Base-by-base conservation (phyloP, 2,329 filamentous ascomycete genomes). In the Ustulina deusta region DNA sequence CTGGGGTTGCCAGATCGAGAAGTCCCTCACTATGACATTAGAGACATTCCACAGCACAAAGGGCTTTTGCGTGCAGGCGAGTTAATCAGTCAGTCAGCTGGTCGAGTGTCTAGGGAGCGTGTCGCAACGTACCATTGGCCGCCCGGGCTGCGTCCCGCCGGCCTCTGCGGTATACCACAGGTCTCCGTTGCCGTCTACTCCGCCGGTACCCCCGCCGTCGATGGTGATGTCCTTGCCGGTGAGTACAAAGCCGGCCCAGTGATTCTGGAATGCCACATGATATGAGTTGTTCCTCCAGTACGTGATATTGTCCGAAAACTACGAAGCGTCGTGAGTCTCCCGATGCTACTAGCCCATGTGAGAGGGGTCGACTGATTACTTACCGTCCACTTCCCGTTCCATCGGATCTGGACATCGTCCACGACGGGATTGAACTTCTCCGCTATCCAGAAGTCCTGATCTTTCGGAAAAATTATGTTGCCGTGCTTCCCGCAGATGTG, bases 31-130 rank as follows among this genome's bases (percentile, higher is more conserved):
- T 3, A 78, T 77, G 2, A 87, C 85, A 61, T 87, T 81, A n/a
- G 81, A 83, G 2, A 85, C 83, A 69, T 87, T 88, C 86, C 85
- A 88, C 60, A 86, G 82, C 3, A 87, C 84, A 65, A 88, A 87
- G 0, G 85, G 55, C 52, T 63, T 20, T 48, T 17, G 29, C 13
- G 3, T 17, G 11, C 3, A 29, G 13, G 10, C 27, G 6, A 36
- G 25, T 58, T 34, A 48, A 34, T 59, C 56, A 38, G 6, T 22
- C 10, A 17, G 10, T 34, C 22, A 20, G 17, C 49, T 11, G 5
- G 6, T n/a, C 17, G 5, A 25, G 25, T 11, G 2, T 36, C 56
- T 42, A n/a, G n/a, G 2, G 29, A 20, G 13, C 11, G 10, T 11
- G 6, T 27, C 52, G 36, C 20, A n/a, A 46, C 61, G 9, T 49